Evolutionary conservation across 805 yeast species (phyloP).

Genomic region (Monosporozyma yasuniensis): DNA sequence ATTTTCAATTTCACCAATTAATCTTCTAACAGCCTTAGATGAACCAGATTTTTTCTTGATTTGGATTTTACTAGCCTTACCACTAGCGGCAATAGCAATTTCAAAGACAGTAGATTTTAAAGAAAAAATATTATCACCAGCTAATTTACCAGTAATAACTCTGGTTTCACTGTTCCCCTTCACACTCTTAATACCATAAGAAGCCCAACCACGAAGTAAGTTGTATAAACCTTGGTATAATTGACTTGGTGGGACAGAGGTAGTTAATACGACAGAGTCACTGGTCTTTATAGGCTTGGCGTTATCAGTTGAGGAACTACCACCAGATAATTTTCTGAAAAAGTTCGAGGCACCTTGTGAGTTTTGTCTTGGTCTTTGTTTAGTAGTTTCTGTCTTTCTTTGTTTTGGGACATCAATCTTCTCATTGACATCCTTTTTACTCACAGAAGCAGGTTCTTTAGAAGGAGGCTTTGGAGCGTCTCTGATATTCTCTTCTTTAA

Average conservation of each 20-base stretch:
- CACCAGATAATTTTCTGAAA: slow-evolving; percentile 30
- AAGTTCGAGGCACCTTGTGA: slow-evolving; percentile 19
- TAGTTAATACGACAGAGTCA: slow-evolving; percentile 14
- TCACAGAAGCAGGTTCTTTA: background rate
- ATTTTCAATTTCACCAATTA: slow-evolving; percentile 54
- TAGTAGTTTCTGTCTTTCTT: slow-evolving; percentile 7
- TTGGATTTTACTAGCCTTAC: slow-evolving; percentile 43
- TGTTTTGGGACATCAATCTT: slow-evolving; percentile 9
- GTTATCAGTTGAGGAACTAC: slow-evolving; percentile 3
- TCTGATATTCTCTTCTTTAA: slow-evolving; percentile 3
- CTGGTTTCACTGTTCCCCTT: slow-evolving; percentile 35
- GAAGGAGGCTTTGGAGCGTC: slow-evolving; percentile 5
- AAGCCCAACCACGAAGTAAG: slow-evolving; percentile 57
- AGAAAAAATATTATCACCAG: slow-evolving; percentile 52
- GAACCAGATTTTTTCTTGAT: slow-evolving; percentile 63
- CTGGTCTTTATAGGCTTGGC: background rate
- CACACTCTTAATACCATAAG: slow-evolving; percentile 57
- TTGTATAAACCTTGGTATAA: slow-evolving; percentile 57
- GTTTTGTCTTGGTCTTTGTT: slow-evolving; percentile 6
- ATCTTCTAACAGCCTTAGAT: slow-evolving; percentile 46
- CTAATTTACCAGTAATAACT: slow-evolving; percentile 51
- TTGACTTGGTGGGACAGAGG: slow-evolving; percentile 37
- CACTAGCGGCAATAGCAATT: slow-evolving; percentile 40
- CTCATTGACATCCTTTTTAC: background rate
- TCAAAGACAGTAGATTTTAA: slow-evolving; percentile 57